Evolutionary conservation across 1,284 basidiomycete genomes (phyloP).

Genomic region (Crepidotus sp.): DNA sequence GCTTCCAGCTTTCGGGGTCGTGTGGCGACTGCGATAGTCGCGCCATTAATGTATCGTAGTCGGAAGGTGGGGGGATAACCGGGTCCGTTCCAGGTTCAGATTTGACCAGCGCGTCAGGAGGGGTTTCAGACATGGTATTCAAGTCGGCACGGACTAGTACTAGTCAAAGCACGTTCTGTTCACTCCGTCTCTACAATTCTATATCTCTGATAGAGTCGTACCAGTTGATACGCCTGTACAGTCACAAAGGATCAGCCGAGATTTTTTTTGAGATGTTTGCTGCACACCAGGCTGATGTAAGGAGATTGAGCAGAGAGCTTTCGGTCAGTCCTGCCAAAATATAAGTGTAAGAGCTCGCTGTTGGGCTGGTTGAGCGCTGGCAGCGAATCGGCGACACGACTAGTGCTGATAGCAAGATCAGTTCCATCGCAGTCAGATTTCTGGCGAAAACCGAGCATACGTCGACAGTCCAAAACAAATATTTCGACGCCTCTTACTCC

Average conservation of each 20-base stretch:
- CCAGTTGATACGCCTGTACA: slow-evolving; percentile 3
- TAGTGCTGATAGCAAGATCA: background rate
- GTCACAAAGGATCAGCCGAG: slow-evolving; percentile 3
- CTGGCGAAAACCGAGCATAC: background rate
- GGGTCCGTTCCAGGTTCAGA: slow-evolving; percentile 10
- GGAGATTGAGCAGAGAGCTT: background rate
- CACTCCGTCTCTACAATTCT: slow-evolving; percentile 12
- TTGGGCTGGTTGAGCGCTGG: background rate
- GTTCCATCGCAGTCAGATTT: background rate
- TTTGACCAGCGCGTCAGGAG: slow-evolving; percentile 7
- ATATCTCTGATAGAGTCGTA: slow-evolving; percentile 10
- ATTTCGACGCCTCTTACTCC: background rate
- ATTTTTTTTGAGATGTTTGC: slow-evolving; percentile 2
- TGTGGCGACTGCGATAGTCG: slow-evolving; percentile 24
- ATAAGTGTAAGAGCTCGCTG: background rate
- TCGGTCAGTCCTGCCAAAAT: background rate
- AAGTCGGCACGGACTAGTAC: slow-evolving; percentile 12
- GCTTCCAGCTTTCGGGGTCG: slow-evolving; percentile 62
- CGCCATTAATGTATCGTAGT: slow-evolving; percentile 13
- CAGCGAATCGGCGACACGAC: background rate
- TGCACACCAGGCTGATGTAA: slow-evolving; percentile 4
- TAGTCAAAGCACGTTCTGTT: slow-evolving; percentile 5
- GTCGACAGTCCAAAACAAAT: background rate
- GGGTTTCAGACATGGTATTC: slow-evolving; percentile 15
- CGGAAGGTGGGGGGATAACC: slow-evolving; percentile 8